These are phyloP conservation scores for Huntiella bhutanensis DNA, from an alignment of 2,329 filamentous ascomycete species.

Conservation along the genomic window DNA sequence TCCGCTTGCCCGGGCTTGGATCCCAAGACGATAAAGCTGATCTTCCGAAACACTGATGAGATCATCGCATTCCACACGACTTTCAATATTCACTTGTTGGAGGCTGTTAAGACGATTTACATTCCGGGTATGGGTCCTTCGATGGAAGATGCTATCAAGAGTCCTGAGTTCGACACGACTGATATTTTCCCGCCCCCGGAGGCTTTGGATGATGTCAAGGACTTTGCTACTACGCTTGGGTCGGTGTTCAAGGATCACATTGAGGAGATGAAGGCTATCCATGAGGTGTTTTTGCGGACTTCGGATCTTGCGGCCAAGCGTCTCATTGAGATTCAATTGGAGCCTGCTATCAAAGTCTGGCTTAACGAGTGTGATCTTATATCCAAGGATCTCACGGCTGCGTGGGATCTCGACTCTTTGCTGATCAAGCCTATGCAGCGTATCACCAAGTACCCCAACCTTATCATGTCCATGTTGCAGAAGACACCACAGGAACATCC, in stretches of 20 bases:
- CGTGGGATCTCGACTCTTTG: constrained; percentile 91
- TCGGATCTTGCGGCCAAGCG: constrained; percentile 43
- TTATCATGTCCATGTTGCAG: constrained; percentile 63
- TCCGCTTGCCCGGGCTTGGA: constrained; percentile 64
- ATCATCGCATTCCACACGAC: constrained; percentile 70
- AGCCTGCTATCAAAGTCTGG: constrained; percentile 58
- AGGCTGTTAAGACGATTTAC: constrained; percentile 63
- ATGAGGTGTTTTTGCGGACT: constrained; percentile 44
- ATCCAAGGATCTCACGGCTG: constrained; percentile 76
- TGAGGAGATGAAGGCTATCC: constrained; percentile 39
- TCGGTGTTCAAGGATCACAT: constrained; percentile 37
- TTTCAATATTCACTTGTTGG: constrained; percentile 65
- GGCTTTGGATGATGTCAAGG: constrained; percentile 31
- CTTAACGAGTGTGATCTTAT: constrained; percentile 82
- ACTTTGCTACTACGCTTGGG: constrained; percentile 33
- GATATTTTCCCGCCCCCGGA: constrained; percentile 20
- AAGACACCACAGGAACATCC: constrained; percentile 69
- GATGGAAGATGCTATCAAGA: constrained; percentile 1
- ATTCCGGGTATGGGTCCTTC: constrained; percentile 25
- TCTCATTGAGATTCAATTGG: constrained; percentile 42
- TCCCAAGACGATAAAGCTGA: constrained; percentile 64
- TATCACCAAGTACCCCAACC: constrained; percentile 78
- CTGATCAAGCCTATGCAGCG: constrained; percentile 93
- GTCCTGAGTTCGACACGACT: constrained; percentile 24
- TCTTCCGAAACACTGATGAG: constrained; percentile 87